Evolutionary conservation across 2,329 filamentous ascomycete genomes (phyloP), one percentile per base, ranked within the genome.

Genomic region (Akanthomyces uredinophilus): DNA sequence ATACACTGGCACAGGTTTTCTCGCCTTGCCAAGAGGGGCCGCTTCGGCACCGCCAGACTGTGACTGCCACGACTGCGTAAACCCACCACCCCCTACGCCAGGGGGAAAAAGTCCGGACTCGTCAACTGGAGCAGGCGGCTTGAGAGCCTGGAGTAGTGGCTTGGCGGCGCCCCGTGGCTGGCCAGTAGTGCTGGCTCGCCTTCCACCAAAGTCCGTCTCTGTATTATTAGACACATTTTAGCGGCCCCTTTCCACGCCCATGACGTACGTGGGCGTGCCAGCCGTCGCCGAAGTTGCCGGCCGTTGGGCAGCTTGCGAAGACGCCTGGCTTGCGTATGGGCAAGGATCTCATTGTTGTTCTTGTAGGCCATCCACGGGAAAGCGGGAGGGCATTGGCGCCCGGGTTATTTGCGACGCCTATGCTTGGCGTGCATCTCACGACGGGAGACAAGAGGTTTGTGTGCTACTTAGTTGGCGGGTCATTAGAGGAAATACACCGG

Each of bases 141-240:
- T 35, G 57, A 58, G 46, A 58, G 55, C 32, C 20, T 50, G 57
- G 46, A 52, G 57, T 60, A 35, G 57, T 20, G 58, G 24, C 58
- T 60, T 60, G 58, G 49, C 49, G 49, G 5, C n/a, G 58, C 58
- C 49, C 57, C 24, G n/a, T 35, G 24, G 18, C 57, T 32, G 47
- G 58, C 58, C 58, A 60, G 49, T 53, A 8, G 14, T 14, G n/a
- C 49, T 14, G 8, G 39, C 18, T n/a, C 10, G 10, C 53, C 47
- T 35, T 16, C 16, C 41, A 53, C 13, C 46, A 59, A 60, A 51
- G 22, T n/a, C 47, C 37, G 37, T 13, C 39, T 37, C 35, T 22
- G 16, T 49, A 27, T 49, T 14, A 51, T 59, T 51, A 39, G 44
- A 18, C 24, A 58, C 46, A 27, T 14, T 5, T 44, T 46, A 60